A percentile compares a stretch with the other conserved stretches of the same genome.
These are phyloP conservation scores for Nematodospora anomalae DNA, from an alignment of 1,139 yeast species.

Conservation along the genomic window DNA sequence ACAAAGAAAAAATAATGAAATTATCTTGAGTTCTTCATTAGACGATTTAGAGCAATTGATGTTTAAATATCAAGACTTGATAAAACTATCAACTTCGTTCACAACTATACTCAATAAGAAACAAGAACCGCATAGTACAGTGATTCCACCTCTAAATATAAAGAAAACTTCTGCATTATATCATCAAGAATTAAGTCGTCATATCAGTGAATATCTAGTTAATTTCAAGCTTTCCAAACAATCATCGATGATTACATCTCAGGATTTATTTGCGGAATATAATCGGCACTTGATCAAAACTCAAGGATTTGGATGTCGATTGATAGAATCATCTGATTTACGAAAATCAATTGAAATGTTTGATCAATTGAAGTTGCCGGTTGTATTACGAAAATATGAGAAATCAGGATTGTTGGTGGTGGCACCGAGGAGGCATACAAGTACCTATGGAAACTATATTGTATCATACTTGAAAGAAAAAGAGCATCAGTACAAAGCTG, in stretches of 20 bases:
- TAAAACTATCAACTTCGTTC: conserved; percentile 53
- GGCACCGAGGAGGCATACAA: conserved; percentile 21
- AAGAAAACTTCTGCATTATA: conserved; percentile 31
- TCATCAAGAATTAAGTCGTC: conserved; percentile 44
- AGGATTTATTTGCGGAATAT: conserved; percentile 44
- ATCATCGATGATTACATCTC: conserved; percentile 43
- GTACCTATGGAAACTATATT: conserved; percentile 27
- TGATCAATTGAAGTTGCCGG: conserved; percentile 34
- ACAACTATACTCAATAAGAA: conserved; percentile 28
- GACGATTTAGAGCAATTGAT: conserved; percentile 77
- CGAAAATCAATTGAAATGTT: conserved; percentile 31
- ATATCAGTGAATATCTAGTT: conserved; percentile 52
- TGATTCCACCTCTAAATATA: conserved; percentile 34
- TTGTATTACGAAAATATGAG: conserved; percentile 31
- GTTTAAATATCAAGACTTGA: conserved; percentile 75
- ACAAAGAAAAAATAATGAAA: conserved; percentile 59
- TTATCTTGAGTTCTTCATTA: conserved; percentile 64
- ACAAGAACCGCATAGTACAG: conserved; percentile 1
- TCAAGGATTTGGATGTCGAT: conserved; percentile 45
- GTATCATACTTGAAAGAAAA: conserved; percentile 23
- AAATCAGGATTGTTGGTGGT: conserved; percentile 39
- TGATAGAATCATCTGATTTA: conserved; percentile 34
- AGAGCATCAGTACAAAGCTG: conserved; percentile 27
- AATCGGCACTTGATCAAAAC: conserved; percentile 37
- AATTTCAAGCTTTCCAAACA: conserved; percentile 29